Evolutionary conservation across 2,329 filamentous ascomycete genomes (phyloP), one percentile per base, ranked within the genome.

Genomic region (Pezicula radicicola): DNA sequence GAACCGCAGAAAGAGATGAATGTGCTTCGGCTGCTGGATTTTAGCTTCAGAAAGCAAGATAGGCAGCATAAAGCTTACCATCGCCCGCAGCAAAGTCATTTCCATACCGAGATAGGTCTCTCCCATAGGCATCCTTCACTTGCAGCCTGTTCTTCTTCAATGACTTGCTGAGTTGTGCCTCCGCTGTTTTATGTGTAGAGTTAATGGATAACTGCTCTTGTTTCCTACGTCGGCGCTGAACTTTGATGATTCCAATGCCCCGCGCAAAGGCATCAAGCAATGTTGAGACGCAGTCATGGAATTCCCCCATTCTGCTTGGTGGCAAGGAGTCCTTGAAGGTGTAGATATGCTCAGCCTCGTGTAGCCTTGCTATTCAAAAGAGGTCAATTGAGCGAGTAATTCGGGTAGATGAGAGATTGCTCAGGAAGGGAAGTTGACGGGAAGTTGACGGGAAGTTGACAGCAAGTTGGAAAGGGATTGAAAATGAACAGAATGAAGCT

Each of bases 201-300:
- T 59, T 33, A 59, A 64, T 52, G 63, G 60, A 41, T 55, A 58
- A 7, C 63, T 60, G 21, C 50, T 61, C 21, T 43, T 50, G 41
- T 53, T 57, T 43, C 50, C 55, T 41, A 56, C 53, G 30, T 50
- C 59, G 66, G 15, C 68, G 65, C 33, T 77, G 65, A 55, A 75
- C 75, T 55, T 69, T 75, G 46, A 66, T 63, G 9, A 63, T 59
- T 12, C 55, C 54, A 50, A 65, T 58, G 4, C 63, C 61, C 6
- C 53, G 52, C 1, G 71, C 69, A 52, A 80, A 81, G 12, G 74
- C 73, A 45, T 75, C 70, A 16, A 80, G 63, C 13, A 81, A 67
- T 7, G 70, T 70, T 4, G 66, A 64, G 42, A 80, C 71, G 16
- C 69, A 68, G 47, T 70, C 65, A 48, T 74, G 70, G 55, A 81